phyloP scores from a whole-genome alignment of 306 rosid species.

The Corylus heterophylla region DNA sequence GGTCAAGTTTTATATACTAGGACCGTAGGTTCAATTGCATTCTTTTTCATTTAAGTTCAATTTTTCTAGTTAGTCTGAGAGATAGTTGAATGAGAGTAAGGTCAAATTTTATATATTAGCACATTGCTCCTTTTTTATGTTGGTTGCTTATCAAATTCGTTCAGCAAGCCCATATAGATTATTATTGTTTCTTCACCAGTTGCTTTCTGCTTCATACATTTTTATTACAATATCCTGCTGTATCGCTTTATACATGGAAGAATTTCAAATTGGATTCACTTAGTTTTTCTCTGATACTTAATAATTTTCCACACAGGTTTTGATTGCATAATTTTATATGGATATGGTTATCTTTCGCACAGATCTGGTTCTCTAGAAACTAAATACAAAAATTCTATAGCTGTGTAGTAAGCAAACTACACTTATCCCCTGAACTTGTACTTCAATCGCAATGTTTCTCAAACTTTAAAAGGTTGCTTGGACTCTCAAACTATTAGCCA shows the following conservation, averaged over 20 bases:
- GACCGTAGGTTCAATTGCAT: slow-evolving; percentile 69
- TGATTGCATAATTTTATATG: background rate
- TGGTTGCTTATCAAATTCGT: background rate
- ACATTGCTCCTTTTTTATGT: background rate
- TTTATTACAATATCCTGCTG: background rate
- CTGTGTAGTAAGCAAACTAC: background rate
- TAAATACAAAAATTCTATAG: background rate
- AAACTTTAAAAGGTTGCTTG: too few species aligned
- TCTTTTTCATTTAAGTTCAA: slow-evolving; percentile 15
- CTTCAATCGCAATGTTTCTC: too few species aligned
- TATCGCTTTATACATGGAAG: background rate
- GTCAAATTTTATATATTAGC: background rate
- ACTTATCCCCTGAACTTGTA: too few species aligned
- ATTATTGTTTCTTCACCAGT: background rate
- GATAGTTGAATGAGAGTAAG: background rate
- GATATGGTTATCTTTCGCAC: background rate
- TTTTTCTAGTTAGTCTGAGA: slow-evolving; percentile 3
- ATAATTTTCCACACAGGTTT: background rate
- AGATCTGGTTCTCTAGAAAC: background rate
- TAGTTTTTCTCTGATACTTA: background rate
- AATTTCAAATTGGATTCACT: background rate
- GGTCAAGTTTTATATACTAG: background rate
- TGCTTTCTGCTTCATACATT: background rate
- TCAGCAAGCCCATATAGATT: background rate
- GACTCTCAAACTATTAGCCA: too few species aligned